Base-by-base conservation (phyloP, 148 eudicot species). In the Pharnaceum exiguum region DNA sequence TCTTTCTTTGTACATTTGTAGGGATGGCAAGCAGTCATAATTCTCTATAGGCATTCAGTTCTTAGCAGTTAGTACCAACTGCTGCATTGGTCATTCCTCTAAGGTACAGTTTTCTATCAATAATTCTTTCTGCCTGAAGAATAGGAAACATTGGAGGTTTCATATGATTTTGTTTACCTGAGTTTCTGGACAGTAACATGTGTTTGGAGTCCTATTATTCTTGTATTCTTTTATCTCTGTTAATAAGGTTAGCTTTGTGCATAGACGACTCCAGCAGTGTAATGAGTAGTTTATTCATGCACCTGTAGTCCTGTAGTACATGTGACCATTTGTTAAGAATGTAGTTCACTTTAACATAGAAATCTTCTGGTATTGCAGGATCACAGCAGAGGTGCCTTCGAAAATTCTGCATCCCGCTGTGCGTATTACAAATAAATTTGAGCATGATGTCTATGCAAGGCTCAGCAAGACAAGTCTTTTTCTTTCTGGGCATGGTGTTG, bases 391-490 rank as follows among this genome's bases (percentile, higher is more conserved):
- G 21, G 39, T 31, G 56, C 39, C 39, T 51, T 37, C 30, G 56
- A 18, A 19, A 51, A 1, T 18, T 51, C 19, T 31, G 39, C 11
- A 26, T 30, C 10, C 25, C 7, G 4, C 24, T 51, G 0, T 27
- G 56, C 32, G 39, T 51, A 12, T 10, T 29, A 21, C 10, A 3
- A 19, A 49, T 55, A n/a, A 62, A 23, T 27, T 44, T 47, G 59
- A 19, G 35, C 51, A 62, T n/a, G 38, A 68, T 73, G 77, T 58
- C 39, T 8, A 68, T 27, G 33, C 49, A 19, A 30, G 15, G 56
- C 12, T 10, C 39, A n/a, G 11, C 28, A 12, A 16, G 59, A 43
- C 55, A 29, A 39, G 15, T 30, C 27, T 31, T 37, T 39, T 51
- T 18, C 36, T 4, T 52, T 53, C 46, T 64, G 55, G 13, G 57